Conservation (phyloP, 106 monocot genomes). For the Platanthera guangdongensis region DNA sequence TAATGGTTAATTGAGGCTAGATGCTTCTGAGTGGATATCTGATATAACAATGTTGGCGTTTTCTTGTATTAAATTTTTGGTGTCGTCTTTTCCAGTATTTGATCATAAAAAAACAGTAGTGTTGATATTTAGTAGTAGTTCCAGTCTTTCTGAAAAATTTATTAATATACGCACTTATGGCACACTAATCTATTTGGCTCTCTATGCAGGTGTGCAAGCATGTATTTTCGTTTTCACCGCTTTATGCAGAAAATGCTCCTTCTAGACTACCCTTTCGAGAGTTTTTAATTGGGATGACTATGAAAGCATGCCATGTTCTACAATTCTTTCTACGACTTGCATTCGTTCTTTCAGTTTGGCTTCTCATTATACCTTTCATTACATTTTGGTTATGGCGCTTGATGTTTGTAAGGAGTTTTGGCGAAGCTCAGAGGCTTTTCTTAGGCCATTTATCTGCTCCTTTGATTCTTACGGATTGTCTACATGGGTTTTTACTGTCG, state of each 20-base stretch:
- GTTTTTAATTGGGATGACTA: slow-evolving; percentile 82
- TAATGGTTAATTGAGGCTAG: background rate
- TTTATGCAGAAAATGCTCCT: slow-evolving; percentile 94
- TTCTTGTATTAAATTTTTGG: background rate
- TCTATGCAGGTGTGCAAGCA: slow-evolving; percentile 87
- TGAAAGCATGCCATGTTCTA: slow-evolving; percentile 85
- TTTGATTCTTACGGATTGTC: slow-evolving; percentile 83
- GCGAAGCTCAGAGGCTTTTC: slow-evolving; percentile 91
- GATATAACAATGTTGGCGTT: background rate
- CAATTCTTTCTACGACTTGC: slow-evolving; percentile 89
- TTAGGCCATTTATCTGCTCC: slow-evolving; percentile 73
- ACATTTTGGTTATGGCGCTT: slow-evolving; percentile 99
- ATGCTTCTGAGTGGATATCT: background rate
- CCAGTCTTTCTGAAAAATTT: background rate
- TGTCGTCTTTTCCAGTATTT: background rate
- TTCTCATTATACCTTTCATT: slow-evolving; percentile 96
- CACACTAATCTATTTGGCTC: background rate
- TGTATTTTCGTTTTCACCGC: slow-evolving; percentile 92
- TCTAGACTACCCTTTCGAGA: slow-evolving; percentile 88
- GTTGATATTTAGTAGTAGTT: background rate
- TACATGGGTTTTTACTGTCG: slow-evolving; percentile 93
- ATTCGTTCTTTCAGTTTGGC: slow-evolving; percentile 98
- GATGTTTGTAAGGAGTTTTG: slow-evolving; percentile 86
- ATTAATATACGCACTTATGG: background rate
- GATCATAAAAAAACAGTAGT: background rate